A percentile compares a stretch with the other conserved stretches of the same genome.
These are phyloP conservation scores for Thelonectria olida DNA, from an alignment of 2,329 filamentous ascomycete species.

Conservation along the genomic window DNA sequence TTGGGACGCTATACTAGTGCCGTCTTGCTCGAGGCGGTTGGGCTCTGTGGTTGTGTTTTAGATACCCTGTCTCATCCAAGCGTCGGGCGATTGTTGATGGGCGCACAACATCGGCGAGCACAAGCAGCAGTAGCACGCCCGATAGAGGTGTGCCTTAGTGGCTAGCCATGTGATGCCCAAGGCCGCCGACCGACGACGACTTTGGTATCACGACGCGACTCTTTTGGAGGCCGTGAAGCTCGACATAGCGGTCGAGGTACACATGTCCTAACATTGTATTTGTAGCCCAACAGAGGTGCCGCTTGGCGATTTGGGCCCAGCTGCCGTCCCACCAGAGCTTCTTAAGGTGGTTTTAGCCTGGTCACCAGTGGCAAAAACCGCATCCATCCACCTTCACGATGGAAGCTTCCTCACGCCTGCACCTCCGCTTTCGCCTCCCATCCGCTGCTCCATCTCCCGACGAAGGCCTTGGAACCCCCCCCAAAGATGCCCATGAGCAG, in stretches of 20 bases:
- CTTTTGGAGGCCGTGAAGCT: neutral
- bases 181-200: too few relatives aligned
- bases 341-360: constrained; percentile 8
- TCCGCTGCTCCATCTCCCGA: constrained; percentile 14
- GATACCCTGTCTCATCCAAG: neutral
- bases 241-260: neutral
- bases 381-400: constrained; percentile 11
- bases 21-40: neutral
- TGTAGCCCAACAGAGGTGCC: neutral
- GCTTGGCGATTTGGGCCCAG: constrained; percentile 2
- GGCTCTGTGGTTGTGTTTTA: neutral
- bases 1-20: neutral
- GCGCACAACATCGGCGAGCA: neutral
- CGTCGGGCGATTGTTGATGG: neutral
- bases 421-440: constrained; percentile 18
- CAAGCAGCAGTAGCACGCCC: neutral
- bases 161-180: too few relatives aligned
- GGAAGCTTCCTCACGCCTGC: constrained; percentile 19
- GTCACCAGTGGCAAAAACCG: constrained; percentile 24
- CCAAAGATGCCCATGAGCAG: constrained; percentile 15
- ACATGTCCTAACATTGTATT: neutral
- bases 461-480: neutral
- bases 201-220: too few relatives aligned
- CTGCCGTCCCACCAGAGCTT: constrained; percentile 5
- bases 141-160: too few relatives aligned